phyloP scores from a whole-genome alignment of 179 eudicot genomes.

The Spergularia azorica region DNA sequence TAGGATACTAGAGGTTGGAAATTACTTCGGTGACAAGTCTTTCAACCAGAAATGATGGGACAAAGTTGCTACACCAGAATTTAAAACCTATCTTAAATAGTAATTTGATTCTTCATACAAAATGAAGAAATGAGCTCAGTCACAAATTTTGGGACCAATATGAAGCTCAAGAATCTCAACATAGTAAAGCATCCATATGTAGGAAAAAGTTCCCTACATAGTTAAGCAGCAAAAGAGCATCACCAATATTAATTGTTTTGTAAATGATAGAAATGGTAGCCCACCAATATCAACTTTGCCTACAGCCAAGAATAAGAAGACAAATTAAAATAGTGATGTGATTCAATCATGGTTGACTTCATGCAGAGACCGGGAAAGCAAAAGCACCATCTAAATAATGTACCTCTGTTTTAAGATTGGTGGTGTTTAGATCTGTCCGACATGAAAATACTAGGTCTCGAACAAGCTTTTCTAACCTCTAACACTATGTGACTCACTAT shows the following conservation, averaged over 20 bases:
- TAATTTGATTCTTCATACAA: not conserved
- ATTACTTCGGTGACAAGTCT: constrained; percentile 2
- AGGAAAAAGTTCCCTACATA: constrained; percentile 9
- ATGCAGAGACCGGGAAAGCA: constrained; percentile 14
- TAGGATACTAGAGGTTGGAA: not conserved
- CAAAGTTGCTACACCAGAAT: not conserved
- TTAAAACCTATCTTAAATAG: not conserved
- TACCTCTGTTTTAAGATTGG: constrained; percentile 4
- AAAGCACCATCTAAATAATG: not conserved
- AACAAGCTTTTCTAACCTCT: not conserved
- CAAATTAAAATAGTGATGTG: constrained; percentile 21
- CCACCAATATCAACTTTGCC: constrained; percentile 22
- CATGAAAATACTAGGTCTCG: not conserved
- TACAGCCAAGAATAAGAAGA: constrained; percentile 14
- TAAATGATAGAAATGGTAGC: constrained; percentile 4
- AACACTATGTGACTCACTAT: not conserved
- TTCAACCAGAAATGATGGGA: not conserved
- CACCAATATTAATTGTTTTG: constrained; percentile 16
- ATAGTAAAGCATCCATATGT: constrained; percentile 20
- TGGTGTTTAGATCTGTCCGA: not conserved
- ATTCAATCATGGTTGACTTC: constrained; percentile 27
- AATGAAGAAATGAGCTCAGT: not conserved
- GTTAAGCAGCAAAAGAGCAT: constrained; percentile 3
- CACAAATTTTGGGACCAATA: constrained; percentile 5
- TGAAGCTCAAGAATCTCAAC: not conserved